A percentile compares a stretch with the other conserved stretches of the same genome.
phyloP scores from a whole-genome alignment of 768 basidiomycete genomes.

The Pleurotus giganteus region DNA sequence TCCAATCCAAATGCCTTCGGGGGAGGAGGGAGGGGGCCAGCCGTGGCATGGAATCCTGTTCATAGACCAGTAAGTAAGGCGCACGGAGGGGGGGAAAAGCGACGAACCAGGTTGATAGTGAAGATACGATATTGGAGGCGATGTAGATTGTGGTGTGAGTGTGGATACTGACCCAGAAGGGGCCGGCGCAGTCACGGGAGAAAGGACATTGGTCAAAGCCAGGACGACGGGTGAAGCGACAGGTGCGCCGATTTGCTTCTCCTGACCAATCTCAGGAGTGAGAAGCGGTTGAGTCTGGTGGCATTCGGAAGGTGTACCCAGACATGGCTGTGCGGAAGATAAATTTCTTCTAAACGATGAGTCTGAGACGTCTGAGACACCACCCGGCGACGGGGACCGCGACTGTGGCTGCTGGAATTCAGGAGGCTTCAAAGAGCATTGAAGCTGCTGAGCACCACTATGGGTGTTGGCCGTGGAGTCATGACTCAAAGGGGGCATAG shows the following conservation, averaged over 20 bases:
- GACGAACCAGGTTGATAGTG: constrained; percentile 60
- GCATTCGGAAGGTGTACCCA: neutral
- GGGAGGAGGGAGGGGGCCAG: constrained; percentile 71
- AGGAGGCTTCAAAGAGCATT: constrained; percentile 25
- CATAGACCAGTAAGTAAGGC: constrained; percentile 14
- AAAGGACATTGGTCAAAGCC: constrained; percentile 27
- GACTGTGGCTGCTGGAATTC: constrained; percentile 33
- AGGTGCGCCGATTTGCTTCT: constrained; percentile 55
- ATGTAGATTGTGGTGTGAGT: constrained; percentile 18
- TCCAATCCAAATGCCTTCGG: constrained; percentile 57
- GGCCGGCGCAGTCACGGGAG: neutral
- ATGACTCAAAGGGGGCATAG: constrained; percentile 9
- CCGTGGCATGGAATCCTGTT: constrained; percentile 64
- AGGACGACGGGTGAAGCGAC: constrained; percentile 65
- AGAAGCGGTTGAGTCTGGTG: constrained; percentile 33
- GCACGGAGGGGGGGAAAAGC: constrained; percentile 1
- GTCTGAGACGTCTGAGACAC: constrained; percentile 20
- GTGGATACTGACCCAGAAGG: constrained; percentile 11
- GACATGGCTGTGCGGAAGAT: constrained; percentile 14
- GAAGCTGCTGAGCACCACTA: constrained; percentile 23
- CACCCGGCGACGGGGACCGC: constrained; percentile 30
- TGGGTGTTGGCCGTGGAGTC: constrained; percentile 7
- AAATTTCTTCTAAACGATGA: constrained; percentile 21
- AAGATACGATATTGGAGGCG: constrained; percentile 41
- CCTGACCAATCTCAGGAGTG: constrained; percentile 64